Evolutionary conservation across 129 eudicot species (phyloP).

Genomic region (Escallonia rubra): DNA sequence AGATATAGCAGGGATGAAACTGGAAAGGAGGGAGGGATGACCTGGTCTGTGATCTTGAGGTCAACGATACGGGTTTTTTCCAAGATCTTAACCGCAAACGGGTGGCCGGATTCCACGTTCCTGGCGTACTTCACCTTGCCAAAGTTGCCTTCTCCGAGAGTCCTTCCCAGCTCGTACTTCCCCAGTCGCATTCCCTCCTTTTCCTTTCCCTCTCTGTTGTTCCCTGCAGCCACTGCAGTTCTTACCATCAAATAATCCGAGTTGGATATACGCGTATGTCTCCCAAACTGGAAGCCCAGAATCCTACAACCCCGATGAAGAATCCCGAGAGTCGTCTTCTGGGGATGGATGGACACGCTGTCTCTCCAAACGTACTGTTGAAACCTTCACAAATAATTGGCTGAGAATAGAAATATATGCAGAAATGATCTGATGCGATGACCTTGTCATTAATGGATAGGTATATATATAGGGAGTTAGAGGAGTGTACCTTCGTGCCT

Average conservation of each 20-base stretch:
- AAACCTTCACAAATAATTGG: no score
- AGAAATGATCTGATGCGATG: no score
- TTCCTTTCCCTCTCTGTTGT: background rate
- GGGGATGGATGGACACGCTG: no score
- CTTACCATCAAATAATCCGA: conserved; percentile 6
- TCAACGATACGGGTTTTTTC: conserved; percentile 57
- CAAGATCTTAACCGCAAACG: conserved; percentile 80
- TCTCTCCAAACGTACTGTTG: no score
- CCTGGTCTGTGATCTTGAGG: conserved; percentile 92
- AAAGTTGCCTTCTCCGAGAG: conserved; percentile 87
- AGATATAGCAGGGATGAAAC: background rate
- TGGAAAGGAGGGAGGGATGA: background rate
- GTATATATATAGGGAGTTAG: no score
- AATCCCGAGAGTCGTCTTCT: no score
- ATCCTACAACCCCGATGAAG: no score
- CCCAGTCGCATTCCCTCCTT: conserved; percentile 75
- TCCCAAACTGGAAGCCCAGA: background rate
- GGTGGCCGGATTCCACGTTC: conserved; percentile 53
- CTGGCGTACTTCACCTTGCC: conserved; percentile 81
- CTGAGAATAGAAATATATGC: no score
- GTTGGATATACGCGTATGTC: background rate
- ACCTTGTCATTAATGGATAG: no score
- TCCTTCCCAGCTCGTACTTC: conserved; percentile 81
- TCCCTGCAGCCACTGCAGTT: background rate
- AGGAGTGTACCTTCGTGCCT: no score